phyloP scores from a whole-genome alignment of 768 basidiomycete genomes.

The Russula sp. region DNA sequence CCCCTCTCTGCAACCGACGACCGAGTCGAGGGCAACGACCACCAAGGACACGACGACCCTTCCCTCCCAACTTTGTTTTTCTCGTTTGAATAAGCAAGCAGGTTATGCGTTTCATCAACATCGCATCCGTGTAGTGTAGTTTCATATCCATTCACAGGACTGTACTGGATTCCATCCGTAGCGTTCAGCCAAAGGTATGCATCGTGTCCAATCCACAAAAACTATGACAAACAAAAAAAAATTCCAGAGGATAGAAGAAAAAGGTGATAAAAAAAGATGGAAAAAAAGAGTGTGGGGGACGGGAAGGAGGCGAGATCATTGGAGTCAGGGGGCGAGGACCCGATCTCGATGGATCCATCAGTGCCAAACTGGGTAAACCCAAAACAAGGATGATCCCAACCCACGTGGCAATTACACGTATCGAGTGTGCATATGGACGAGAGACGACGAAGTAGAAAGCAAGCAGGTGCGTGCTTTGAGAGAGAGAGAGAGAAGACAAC shows the following conservation, averaged over 20 bases:
- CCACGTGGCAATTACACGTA: constrained; percentile 2
- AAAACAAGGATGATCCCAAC: constrained; percentile 1
- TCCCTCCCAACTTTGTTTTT: background rate
- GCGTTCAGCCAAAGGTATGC: constrained; percentile 7
- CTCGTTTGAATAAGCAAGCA: constrained; percentile 3
- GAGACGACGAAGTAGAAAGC: background rate
- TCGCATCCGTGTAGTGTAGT: too few relatives aligned
- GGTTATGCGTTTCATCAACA: constrained; percentile 2
- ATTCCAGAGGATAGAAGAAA: background rate
- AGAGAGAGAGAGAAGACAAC: background rate
- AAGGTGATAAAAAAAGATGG: background rate
- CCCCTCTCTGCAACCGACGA: background rate
- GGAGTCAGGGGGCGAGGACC: background rate
- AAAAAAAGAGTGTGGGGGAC: background rate
- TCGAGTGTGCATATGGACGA: background rate
- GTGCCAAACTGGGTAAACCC: constrained; percentile 4
- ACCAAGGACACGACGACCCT: background rate
- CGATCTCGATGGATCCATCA: constrained; percentile 15
- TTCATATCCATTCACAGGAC: background rate
- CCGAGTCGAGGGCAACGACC: background rate
- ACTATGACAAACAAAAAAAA: background rate
- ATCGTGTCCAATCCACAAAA: constrained; percentile 1
- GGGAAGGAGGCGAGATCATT: constrained; percentile 2
- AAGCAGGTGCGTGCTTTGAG: background rate
- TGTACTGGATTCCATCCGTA: constrained; percentile 7